These are phyloP conservation scores for Moesziomyces parantarcticus DNA, from an alignment of 1,284 basidiomycete genomes.

Conservation along the genomic window DNA sequence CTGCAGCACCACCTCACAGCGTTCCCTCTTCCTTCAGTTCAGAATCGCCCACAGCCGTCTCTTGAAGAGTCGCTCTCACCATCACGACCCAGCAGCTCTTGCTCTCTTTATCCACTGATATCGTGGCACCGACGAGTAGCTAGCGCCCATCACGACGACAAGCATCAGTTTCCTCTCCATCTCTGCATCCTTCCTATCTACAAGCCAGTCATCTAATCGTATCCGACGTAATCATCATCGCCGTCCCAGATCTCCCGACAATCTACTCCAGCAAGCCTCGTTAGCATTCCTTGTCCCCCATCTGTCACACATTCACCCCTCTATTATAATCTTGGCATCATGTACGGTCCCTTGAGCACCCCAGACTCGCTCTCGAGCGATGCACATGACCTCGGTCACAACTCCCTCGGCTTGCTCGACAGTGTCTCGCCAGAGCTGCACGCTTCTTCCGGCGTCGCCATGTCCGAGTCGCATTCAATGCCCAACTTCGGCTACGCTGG, in stretches of 20 bases:
- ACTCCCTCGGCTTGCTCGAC: conserved; percentile 46
- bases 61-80: neutral
- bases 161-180: conserved; percentile 5
- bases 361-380: conserved; percentile 3
- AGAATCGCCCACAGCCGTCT: neutral
- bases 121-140: neutral
- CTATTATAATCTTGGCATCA: conserved; percentile 8
- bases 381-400: conserved; percentile 19
- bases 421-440: conserved; percentile 27
- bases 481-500: conserved; percentile 17
- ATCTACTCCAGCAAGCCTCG: neutral
- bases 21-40: neutral
- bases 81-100: neutral
- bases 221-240: conserved; percentile 7
- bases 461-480: conserved; percentile 44
- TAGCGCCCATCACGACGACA: neutral
- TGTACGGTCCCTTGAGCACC: conserved; percentile 21
- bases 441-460: conserved; percentile 19
- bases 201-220: conserved; percentile 7
- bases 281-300: neutral
- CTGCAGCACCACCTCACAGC: neutral
- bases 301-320: neutral
- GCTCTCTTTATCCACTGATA: neutral
- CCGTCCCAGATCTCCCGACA: neutral
- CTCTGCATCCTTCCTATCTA: neutral